Evolutionary conservation across 2,329 filamentous ascomycete genomes (phyloP).

Genomic region (Epichloe elymi): DNA sequence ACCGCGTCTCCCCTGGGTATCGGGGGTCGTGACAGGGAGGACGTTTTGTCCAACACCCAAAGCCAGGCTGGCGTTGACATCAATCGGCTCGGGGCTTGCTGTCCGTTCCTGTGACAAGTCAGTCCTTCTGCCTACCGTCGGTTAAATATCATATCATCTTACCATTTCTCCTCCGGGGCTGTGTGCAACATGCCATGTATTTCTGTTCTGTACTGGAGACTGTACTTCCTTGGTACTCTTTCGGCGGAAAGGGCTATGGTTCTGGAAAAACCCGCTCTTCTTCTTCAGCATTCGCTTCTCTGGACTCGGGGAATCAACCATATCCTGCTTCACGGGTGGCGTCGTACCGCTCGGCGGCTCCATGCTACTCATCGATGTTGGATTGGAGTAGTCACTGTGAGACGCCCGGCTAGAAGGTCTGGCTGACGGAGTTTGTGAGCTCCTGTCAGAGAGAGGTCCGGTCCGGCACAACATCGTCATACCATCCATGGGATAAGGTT

Average conservation of each 20-base stretch:
- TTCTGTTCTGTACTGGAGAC: conserved; percentile 31
- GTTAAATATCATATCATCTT: background rate
- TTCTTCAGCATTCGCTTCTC: conserved; percentile 57
- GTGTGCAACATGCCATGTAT: conserved; percentile 42
- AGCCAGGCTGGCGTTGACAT: conserved; percentile 83
- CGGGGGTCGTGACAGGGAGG: conserved; percentile 78
- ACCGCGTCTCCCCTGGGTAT: conserved; percentile 33
- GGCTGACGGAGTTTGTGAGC: conserved; percentile 40
- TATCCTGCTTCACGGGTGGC: conserved; percentile 58
- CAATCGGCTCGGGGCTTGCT: conserved; percentile 70
- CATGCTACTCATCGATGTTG: conserved; percentile 76
- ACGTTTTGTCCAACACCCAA: conserved; percentile 94
- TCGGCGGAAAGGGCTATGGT: conserved; percentile 80
- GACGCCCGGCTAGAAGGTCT: conserved; percentile 77
- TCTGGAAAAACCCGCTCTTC: conserved; percentile 83
- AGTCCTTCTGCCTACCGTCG: background rate
- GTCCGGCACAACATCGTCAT: conserved; percentile 96
- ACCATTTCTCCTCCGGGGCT: conserved; percentile 8
- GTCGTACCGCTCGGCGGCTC: conserved; percentile 62
- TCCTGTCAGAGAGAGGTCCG: conserved; percentile 45
- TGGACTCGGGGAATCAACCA: conserved; percentile 32
- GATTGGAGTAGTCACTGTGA: conserved; percentile 80
- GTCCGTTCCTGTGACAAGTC: conserved; percentile 26
- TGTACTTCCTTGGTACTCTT: conserved; percentile 71
- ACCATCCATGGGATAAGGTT: conserved; percentile 85